Percentiles rank a stretch among this genome's conserved stretches.
phyloP scores from a whole-genome alignment of 2,329 filamentous ascomycete species.

The Fusarium albidum region DNA sequence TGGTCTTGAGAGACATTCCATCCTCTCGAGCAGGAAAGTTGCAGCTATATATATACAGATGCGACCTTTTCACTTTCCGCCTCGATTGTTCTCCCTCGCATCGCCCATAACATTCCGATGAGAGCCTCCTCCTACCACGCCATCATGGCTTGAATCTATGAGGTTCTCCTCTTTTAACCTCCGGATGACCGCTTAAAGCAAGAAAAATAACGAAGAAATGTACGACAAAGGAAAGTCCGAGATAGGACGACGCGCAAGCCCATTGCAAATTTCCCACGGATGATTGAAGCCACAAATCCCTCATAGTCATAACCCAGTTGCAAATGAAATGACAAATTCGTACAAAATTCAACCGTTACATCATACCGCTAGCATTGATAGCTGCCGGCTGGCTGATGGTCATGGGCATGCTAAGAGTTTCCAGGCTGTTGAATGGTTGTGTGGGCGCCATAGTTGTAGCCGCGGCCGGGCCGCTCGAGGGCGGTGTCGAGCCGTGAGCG shows the following conservation, averaged over 20 bases:
- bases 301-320: slow-evolving; percentile 40
- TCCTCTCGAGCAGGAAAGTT: slow-evolving; percentile 24
- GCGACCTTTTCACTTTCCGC: slow-evolving; percentile 26
- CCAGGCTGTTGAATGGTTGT: slow-evolving; percentile 63
- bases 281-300: slow-evolving; percentile 40
- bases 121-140: slow-evolving; percentile 16
- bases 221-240: slow-evolving; percentile 38
- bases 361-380: slow-evolving; percentile 55
- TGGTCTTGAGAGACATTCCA: slow-evolving; percentile 28
- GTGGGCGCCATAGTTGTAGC: slow-evolving; percentile 35
- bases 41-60: slow-evolving; percentile 46
- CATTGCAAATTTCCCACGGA: slow-evolving; percentile 34
- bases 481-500: slow-evolving; percentile 43
- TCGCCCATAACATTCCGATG: slow-evolving; percentile 13
- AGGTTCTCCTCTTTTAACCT: slow-evolving; percentile 39
- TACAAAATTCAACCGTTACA: slow-evolving; percentile 45
- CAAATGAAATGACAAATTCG: slow-evolving; percentile 38
- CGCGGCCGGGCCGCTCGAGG: slow-evolving; percentile 27
- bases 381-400: slow-evolving; percentile 64
- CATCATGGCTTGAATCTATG: slow-evolving; percentile 37
- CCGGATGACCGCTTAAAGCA: slow-evolving; percentile 35
- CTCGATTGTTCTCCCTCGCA: slow-evolving; percentile 25
- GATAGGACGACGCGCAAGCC: slow-evolving; percentile 26
- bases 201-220: slow-evolving; percentile 37
- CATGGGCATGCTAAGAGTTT: slow-evolving; percentile 71